These are phyloP conservation scores for Paratinospora sagittata DNA, from an alignment of 164 flowering plant species.

Conservation along the genomic window DNA sequence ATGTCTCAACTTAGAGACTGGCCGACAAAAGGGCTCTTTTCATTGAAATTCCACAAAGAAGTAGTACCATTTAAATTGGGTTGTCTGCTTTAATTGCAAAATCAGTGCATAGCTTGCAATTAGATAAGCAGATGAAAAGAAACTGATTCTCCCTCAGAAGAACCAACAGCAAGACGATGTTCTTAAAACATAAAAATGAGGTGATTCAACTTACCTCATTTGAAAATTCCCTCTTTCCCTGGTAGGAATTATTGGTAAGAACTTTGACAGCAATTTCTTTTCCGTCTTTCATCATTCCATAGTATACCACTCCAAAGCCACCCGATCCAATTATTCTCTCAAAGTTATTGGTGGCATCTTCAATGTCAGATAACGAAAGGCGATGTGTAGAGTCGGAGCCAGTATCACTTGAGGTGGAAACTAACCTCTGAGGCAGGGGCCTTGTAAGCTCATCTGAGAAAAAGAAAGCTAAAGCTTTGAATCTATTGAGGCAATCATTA, in stretches of 20 bases:
- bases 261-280: slow-evolving; percentile 96
- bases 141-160: background rate
- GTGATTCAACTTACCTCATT: slow-evolving; percentile 56
- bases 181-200: background rate
- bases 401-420: slow-evolving; percentile 42
- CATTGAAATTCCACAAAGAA: background rate
- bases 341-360: slow-evolving; percentile 77
- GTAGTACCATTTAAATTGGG: background rate
- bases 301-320: slow-evolving; percentile 91
- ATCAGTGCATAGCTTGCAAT: background rate
- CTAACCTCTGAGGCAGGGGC: slow-evolving; percentile 40
- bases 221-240: slow-evolving; percentile 87
- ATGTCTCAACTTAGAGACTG: too few relatives aligned
- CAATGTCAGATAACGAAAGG: slow-evolving; percentile 64
- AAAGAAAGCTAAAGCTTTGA: background rate
- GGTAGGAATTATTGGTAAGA: slow-evolving; percentile 71
- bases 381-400: slow-evolving; percentile 72
- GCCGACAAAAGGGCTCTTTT: background rate
- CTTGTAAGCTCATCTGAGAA: slow-evolving; percentile 31
- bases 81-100: background rate
- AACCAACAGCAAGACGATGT: background rate
- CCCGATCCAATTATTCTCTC: slow-evolving; percentile 90
- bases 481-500: slow-evolving; percentile 35
- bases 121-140: background rate
- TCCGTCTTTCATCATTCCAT: slow-evolving; percentile 79